Base-by-base conservation (phyloP, 257 asterid genomes). In the Vinca minor region DNA sequence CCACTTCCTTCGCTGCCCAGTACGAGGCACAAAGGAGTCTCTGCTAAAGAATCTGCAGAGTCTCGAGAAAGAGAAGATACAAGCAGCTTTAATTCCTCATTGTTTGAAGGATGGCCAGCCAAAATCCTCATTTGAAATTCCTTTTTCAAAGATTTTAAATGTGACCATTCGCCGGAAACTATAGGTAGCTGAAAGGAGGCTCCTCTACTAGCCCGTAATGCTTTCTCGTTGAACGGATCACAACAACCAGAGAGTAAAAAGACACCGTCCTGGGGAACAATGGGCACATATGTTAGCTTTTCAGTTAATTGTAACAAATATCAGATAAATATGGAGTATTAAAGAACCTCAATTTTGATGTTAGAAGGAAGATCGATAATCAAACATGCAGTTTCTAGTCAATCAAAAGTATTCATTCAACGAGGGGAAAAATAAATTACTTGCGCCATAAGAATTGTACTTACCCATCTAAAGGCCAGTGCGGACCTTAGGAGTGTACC, bases 201-300 rank as follows among this genome's bases (percentile, higher is more conserved):
- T 52, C 96, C 97, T 31, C 97, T 83, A 68, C 94, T 77, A 34
- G 97, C 98, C 67, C 98, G 73, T 29, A 89, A 74, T n/a, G 88
- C 93, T 76, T 93, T 93, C 62, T 93, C 98, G 31, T 93, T 93
- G 90, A 93, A 89, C 52, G 98, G 97, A 68, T 93, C 98, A 69
- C 98, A 93, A 69, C 98, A 93, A 8, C 96, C 96, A 9, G 96
- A 88, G 58, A 93, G 94, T 49, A 93, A 80, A 73, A 83, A 83
- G 39, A 85, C 85, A 4, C 97, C 97, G 26, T 81, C 89, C 98
- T 93, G 70, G 58, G 59, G 67, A 63, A 68, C 31, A 60, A 60
- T 18, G 14, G 31, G n/a, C 38, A 49, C 5, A 44, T 20, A 50
- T n/a, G 42, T 58, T 20, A 45, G 3, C 13, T 1, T 31, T 54